Base-by-base conservation (phyloP, 2,329 filamentous ascomycete genomes). In the Colletotrichum zoysiae region DNA sequence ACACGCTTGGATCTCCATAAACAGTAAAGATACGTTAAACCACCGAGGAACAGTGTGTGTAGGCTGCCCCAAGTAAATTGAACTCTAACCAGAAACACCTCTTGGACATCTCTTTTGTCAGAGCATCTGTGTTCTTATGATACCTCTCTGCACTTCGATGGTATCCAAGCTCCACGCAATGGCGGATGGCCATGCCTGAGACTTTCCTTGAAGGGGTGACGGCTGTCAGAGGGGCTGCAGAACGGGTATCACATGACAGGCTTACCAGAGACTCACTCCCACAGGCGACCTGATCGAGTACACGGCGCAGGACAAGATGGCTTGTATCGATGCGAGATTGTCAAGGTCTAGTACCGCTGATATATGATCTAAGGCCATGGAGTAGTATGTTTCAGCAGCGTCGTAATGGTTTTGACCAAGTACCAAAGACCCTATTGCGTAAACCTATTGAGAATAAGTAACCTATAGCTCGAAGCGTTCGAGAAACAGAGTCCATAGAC, bases 91-190 rank as follows among this genome's bases (percentile, higher is more conserved):
- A 80, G 70, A 81, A 81, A 48, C 76, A 77, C 9, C 79, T 65
- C 59, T 78, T 80, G 3, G 75, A 76, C 65, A 81, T 77, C 57
- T 81, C 77, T 20, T 67, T 73, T 67, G 73, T 74, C 5, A 80
- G 55, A 1, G 65, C 46, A 62, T 78, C 75, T 7, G 65, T 63
- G 1, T 62, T 70, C 1, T 5, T 48, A 14, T 65, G 60, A 35
- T 69, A 75, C 16, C 59, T 74, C 33, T 74, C 68, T n/a, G 74
- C 71, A 68, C 74, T 79, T 50, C 79, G 76, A 67, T 81, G 79
- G 60, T 80, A 81, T n/a, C 78, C 79, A 38, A 81, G 77, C 63
- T 80, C 78, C n/a, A 80, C 75, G 56, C 78, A 80, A 53, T 79
- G 78, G 3, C 79, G 76, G 9, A 81, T 75, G n/a, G 78, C 78